phyloP scores from a whole-genome alignment of 441 rosid species.

The Euphorbia celastroides region DNA sequence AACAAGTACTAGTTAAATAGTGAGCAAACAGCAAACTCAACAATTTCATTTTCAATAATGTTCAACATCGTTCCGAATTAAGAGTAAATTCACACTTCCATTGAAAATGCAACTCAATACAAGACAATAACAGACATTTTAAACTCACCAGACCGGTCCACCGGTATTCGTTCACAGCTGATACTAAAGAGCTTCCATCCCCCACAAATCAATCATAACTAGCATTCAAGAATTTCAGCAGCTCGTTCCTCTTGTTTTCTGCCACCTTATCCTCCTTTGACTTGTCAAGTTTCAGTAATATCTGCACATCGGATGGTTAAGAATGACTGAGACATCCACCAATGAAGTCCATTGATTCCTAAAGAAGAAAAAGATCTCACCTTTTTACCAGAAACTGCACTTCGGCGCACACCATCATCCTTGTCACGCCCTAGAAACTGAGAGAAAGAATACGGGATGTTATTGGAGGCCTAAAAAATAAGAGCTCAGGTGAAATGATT shows the following conservation, averaged over 20 bases:
- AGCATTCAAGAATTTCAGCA: slow-evolving; percentile 92
- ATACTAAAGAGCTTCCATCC: neutral
- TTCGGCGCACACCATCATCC: slow-evolving; percentile 75
- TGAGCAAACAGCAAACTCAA: neutral
- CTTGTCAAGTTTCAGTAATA: slow-evolving; percentile 83
- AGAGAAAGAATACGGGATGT: neutral
- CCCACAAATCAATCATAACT: slow-evolving; percentile 63
- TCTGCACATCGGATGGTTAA: slow-evolving; percentile 32
- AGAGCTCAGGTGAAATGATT: slow-evolving; percentile 3
- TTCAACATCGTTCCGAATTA: neutral
- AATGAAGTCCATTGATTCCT: neutral
- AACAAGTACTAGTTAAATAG: no score
- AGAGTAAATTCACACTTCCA: slow-evolving; percentile 4
- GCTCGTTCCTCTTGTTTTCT: slow-evolving; percentile 78
- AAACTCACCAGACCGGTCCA: neutral
- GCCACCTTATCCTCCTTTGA: slow-evolving; percentile 92
- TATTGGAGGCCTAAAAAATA: neutral
- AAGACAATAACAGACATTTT: neutral
- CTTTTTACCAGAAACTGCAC: slow-evolving; percentile 97
- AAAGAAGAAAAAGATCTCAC: slow-evolving; percentile 23
- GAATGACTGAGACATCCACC: slow-evolving; percentile 1
- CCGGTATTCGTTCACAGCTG: neutral
- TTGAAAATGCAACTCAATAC: neutral
- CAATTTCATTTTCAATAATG: neutral
- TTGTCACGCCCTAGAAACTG: slow-evolving; percentile 79